A percentile compares a stretch with the other conserved stretches of the same genome.
Conservation (phyloP, 2,329 filamentous ascomycete genomes). For the Pseudogymnoascus sp. region DNA sequence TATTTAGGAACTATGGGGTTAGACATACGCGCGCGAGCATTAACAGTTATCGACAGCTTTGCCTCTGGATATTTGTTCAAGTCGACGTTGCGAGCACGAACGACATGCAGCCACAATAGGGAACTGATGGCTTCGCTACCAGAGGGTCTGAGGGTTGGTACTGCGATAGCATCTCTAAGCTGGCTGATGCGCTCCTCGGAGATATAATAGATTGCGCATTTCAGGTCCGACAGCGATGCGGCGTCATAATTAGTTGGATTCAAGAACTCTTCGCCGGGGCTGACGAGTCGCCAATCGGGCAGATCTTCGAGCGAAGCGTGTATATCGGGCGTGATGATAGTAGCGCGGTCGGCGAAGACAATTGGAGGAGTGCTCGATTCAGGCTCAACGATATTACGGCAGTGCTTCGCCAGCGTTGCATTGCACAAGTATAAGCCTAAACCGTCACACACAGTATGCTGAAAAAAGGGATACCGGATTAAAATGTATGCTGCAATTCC, state of each 20-base stretch:
- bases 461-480: neutral
- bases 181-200: neutral
- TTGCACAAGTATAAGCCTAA: neutral
- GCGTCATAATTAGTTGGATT: slow-evolving; percentile 2
- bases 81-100: neutral
- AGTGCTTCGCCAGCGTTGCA: neutral
- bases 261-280: neutral
- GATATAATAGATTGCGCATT: slow-evolving; percentile 1
- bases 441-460: slow-evolving; percentile 8
- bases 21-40: neutral
- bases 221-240: neutral
- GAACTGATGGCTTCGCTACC: neutral
- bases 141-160: neutral
- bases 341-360: neutral
- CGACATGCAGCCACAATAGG: slow-evolving; percentile 5
- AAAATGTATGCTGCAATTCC: neutral
- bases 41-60: neutral
- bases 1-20: neutral
- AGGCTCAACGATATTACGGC: neutral
- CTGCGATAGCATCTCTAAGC: neutral
- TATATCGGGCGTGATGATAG: neutral
- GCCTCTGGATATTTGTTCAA: slow-evolving; percentile 1
- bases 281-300: neutral
- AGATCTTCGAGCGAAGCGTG: neutral
- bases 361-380: neutral